phyloP scores from a whole-genome alignment of 2,329 filamentous ascomycete species.

The Aspergillus alliaceus region DNA sequence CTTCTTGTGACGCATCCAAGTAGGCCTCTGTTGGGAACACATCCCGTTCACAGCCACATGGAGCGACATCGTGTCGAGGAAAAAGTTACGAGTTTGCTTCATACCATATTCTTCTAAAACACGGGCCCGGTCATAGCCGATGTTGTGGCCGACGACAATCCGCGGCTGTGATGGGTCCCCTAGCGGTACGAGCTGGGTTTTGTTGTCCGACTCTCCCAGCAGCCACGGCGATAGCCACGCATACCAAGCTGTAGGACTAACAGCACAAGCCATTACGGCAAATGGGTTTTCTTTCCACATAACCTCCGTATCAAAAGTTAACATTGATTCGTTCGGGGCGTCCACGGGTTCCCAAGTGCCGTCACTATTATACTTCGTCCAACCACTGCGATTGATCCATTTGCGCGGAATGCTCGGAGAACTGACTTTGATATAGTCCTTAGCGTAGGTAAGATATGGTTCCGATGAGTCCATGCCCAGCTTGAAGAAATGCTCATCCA shows the following conservation, averaged over 20 bases:
- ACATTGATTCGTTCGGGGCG: constrained; percentile 74
- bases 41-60: constrained; percentile 98
- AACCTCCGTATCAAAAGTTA: constrained; percentile 95
- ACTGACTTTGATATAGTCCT: constrained; percentile 66
- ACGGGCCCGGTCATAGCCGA: constrained; percentile 89
- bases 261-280: constrained; percentile 95
- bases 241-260: constrained; percentile 89
- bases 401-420: constrained; percentile 62
- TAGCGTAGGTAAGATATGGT: constrained; percentile 75
- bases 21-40: constrained; percentile 94
- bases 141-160: constrained; percentile 89
- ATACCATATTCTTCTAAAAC: constrained; percentile 87
- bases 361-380: constrained; percentile 86
- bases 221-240: constrained; percentile 97
- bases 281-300: constrained; percentile 92
- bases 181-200: constrained; percentile 81
- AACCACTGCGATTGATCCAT: constrained; percentile 81
- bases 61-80: constrained; percentile 96
- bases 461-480: constrained; percentile 84
- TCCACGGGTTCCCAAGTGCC: constrained; percentile 71
- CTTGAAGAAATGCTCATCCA: constrained; percentile 93
- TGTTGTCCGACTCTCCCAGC: constrained; percentile 73
- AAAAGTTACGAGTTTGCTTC: constrained; percentile 78
- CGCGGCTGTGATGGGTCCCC: constrained; percentile 72
- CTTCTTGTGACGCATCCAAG: constrained; percentile 97